Conservation (phyloP, 1,284 basidiomycete genomes). For the Schizopora paradoxa region DNA sequence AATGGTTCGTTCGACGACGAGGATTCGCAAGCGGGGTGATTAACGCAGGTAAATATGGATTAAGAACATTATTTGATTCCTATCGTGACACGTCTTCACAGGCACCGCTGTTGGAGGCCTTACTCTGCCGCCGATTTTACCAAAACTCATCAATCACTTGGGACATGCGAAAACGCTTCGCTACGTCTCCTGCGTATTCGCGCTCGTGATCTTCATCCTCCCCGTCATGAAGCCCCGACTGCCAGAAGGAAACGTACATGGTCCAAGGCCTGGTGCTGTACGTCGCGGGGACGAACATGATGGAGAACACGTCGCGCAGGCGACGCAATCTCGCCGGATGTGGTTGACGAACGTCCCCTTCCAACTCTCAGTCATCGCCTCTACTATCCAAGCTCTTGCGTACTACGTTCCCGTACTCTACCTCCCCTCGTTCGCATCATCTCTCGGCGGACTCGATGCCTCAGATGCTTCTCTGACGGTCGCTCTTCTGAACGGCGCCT, state of each 20-base stretch:
- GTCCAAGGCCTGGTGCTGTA: conserved; percentile 15
- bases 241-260: conserved; percentile 26
- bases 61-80: not conserved
- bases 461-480: conserved; percentile 27
- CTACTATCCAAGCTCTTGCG: conserved; percentile 32
- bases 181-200: conserved; percentile 24
- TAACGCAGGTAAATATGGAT: conserved; percentile 31
- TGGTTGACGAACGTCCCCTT: conserved; percentile 27
- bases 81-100: conserved; percentile 5
- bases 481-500: conserved; percentile 28
- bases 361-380: conserved; percentile 29
- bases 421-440: conserved; percentile 29
- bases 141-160: conserved; percentile 25
- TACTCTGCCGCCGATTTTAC: conserved; percentile 32
- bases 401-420: conserved; percentile 33
- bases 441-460: conserved; percentile 27
- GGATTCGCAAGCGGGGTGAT: conserved; percentile 39
- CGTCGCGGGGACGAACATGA: too few species aligned
- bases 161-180: conserved; percentile 28
- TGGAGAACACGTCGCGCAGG: conserved; percentile 13
- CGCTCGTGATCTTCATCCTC: conserved; percentile 25
- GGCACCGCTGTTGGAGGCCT: conserved; percentile 34
- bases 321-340: conserved; percentile 10
- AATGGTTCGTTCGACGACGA: conserved; percentile 38
- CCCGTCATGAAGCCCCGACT: conserved; percentile 33